Evolutionary conservation across 495 filamentous ascomycete genomes (phyloP), one percentile per base, ranked within the genome.

Genomic region (Podospora anserina): DNA sequence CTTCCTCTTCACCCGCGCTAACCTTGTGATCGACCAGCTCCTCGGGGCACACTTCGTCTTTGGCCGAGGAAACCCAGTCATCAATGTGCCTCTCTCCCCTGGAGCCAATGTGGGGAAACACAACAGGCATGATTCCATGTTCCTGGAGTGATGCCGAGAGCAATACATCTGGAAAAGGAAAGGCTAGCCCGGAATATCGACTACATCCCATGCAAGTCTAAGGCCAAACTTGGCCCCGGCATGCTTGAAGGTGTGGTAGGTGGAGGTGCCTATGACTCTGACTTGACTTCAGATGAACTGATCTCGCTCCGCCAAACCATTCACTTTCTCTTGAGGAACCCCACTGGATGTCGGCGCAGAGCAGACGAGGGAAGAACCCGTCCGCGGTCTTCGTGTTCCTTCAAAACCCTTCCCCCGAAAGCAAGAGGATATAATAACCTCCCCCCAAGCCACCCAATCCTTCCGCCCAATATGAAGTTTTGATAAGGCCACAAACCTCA

Each of bases 141-240:
- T 66, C 60, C 63, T 64, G 60, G 68, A n/a, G 30, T 62, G 30
- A 58, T 23, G 32, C 68, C 23, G 44, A 64, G 20, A 32, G 57
- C 59, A 54, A 66, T 30, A 63, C 32, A 53, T 59, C 64, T 64
- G 53, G 26, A 70, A 63, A 34, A 16, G 68, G 68, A 70, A 66
- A 70, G 64, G 64, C 28, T 60, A 54, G 53, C 16, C 57, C 60
- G 54, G 3, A 28, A 59, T 39, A 53, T 66, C 58, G 32, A 66
- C 27, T n/a, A 34, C 44, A 26, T 64, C 23, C 64, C 64, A 23
- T 66, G 64, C 53, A 59, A 59, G 32, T 61, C 59, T n/a, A 61
- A 32, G 32, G 30, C 15, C 20, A 5, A 34, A 27, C 54, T 23
- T 27, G 57, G 60, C 27, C 34, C 53, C n/a, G 18, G 15, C 39